These are phyloP conservation scores for Suillus cothurnatus DNA, from an alignment of 768 basidiomycete genomes.

Conservation along the genomic window DNA sequence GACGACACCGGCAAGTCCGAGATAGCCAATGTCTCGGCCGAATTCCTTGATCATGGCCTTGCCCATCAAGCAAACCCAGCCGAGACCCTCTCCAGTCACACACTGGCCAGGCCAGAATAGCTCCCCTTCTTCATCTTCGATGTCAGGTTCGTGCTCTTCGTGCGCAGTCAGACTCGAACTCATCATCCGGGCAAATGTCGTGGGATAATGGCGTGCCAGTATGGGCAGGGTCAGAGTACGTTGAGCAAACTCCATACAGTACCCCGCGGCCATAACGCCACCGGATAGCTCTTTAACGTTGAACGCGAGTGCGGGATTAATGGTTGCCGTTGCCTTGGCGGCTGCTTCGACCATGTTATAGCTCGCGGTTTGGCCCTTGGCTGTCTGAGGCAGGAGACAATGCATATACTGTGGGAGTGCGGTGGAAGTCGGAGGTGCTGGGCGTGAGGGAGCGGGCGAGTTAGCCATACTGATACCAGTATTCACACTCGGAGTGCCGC, in stretches of 20 bases:
- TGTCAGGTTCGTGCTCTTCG: slow-evolving; percentile 80
- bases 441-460: slow-evolving; percentile 25
- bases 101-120: slow-evolving; percentile 83
- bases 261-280: slow-evolving; percentile 45
- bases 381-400: slow-evolving; percentile 28
- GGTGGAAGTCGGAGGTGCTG: slow-evolving; percentile 33
- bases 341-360: slow-evolving; percentile 32
- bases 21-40: slow-evolving; percentile 74
- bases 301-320: slow-evolving; percentile 29
- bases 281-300: slow-evolving; percentile 31
- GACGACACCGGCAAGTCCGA: slow-evolving; percentile 70
- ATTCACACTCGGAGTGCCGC: slow-evolving; percentile 52
- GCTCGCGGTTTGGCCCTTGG: slow-evolving; percentile 33
- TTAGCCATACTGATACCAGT: slow-evolving; percentile 26
- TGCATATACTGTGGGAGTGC: slow-evolving; percentile 43
- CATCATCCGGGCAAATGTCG: slow-evolving; percentile 74
- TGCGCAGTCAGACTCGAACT: slow-evolving; percentile 58
- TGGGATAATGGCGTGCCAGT: slow-evolving; percentile 71
- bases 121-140: slow-evolving; percentile 85
- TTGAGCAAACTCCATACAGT: slow-evolving; percentile 51
- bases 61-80: slow-evolving; percentile 87
- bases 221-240: slow-evolving; percentile 63
- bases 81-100: slow-evolving; percentile 74
- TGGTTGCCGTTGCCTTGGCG: slow-evolving; percentile 30
- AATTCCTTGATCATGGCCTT: slow-evolving; percentile 86